Percentiles rank a stretch among this genome's conserved stretches.
phyloP scores from a whole-genome alignment of 2,329 filamentous ascomycete genomes.

The Cytospora mali region DNA sequence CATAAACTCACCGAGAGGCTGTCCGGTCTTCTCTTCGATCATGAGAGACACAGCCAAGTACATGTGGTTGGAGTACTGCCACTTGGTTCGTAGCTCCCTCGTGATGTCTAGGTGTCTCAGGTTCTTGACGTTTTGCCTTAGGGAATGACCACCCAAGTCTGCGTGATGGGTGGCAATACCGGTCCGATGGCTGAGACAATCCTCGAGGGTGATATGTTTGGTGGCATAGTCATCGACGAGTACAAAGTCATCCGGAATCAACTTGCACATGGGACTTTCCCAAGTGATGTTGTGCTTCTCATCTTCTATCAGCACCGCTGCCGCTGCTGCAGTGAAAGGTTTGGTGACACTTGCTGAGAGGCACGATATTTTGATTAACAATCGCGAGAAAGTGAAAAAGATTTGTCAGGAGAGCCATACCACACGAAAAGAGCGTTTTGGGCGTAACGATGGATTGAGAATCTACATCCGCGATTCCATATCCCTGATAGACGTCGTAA shows the following conservation, averaged over 20 bases:
- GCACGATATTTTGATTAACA: background rate
- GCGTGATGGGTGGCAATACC: conserved; percentile 14
- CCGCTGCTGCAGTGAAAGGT: conserved; percentile 4
- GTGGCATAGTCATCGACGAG: conserved; percentile 2
- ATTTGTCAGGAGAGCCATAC: background rate
- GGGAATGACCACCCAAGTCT: conserved; percentile 7
- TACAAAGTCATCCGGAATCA: conserved; percentile 2
- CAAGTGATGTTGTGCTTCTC: conserved; percentile 1
- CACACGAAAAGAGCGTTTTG: background rate
- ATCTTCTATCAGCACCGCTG: conserved; percentile 7
- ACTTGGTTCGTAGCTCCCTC: background rate
- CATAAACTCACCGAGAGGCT: conserved; percentile 2
- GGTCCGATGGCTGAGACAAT: conserved; percentile 14
- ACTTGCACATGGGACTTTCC: background rate
- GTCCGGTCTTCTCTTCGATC: background rate
- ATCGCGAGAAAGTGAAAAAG: background rate
- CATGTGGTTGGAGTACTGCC: conserved; percentile 15
- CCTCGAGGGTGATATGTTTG: conserved; percentile 4
- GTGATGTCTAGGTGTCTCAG: conserved; percentile 12
- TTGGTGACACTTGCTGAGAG: conserved; percentile 11
- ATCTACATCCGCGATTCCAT: background rate
- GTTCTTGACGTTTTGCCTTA: background rate
- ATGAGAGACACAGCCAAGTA: conserved; percentile 4
- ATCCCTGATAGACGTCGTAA: background rate
- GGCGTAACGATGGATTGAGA: background rate